Percentiles rank a stretch among this genome's conserved stretches.
These are phyloP conservation scores for Neonectria coccinea DNA, from an alignment of 2,329 filamentous ascomycete genomes.

Conservation along the genomic window DNA sequence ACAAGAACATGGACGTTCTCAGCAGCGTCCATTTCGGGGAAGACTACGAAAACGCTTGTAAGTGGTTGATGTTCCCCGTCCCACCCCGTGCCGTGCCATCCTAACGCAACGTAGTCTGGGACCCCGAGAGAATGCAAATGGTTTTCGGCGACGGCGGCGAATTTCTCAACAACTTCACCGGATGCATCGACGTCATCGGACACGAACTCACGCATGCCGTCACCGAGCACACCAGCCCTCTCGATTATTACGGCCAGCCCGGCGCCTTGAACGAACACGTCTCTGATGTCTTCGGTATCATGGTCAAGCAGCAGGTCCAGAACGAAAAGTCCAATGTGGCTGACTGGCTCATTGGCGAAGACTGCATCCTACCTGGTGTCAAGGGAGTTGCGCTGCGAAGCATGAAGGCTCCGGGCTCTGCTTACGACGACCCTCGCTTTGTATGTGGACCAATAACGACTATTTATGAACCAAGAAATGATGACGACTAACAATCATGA, in stretches of 20 bases:
- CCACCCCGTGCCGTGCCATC: background rate
- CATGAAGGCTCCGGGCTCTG: constrained; percentile 66
- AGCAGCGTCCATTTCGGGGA: constrained; percentile 66
- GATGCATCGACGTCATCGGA: constrained; percentile 66
- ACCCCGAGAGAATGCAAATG: constrained; percentile 62
- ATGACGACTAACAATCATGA: constrained; percentile 6
- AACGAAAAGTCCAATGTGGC: constrained; percentile 58
- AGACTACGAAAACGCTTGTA: constrained; percentile 64
- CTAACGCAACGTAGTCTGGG: constrained; percentile 56
- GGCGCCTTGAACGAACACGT: constrained; percentile 69
- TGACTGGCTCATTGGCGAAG: constrained; percentile 68
- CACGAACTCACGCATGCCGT: constrained; percentile 69
- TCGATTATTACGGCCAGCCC: constrained; percentile 63
- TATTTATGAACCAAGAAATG: background rate
- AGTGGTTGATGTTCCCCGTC: constrained; percentile 35
- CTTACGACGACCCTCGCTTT: constrained; percentile 64
- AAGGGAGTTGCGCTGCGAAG: constrained; percentile 64
- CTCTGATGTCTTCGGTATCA: constrained; percentile 68
- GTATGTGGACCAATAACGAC: constrained; percentile 45
- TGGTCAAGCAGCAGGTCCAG: constrained; percentile 66
- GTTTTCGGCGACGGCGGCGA: constrained; percentile 67
- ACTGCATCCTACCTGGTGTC: constrained; percentile 62
- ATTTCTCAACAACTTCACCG: constrained; percentile 64
- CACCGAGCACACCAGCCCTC: constrained; percentile 61
- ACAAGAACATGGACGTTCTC: constrained; percentile 61